Base-by-base conservation (phyloP, 768 basidiomycete genomes). In the Floccularia luteovirens region DNA sequence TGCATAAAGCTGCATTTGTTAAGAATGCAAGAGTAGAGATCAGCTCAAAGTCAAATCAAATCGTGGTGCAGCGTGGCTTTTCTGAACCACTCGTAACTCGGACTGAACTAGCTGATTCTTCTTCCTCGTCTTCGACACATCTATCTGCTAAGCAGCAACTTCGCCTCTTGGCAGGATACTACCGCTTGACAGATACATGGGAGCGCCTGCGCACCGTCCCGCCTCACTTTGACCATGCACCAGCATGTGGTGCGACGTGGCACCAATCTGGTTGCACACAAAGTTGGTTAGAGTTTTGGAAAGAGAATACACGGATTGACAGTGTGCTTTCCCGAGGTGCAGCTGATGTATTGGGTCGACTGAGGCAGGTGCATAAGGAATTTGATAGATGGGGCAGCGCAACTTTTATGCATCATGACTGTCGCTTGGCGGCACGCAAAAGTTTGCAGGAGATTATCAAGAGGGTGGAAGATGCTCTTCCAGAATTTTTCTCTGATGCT, bases 401-500 rank as follows among this genome's bases (percentile, higher is more conserved):
- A 43, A 77, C 79, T n/a, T 82, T 83, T 52, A 85, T 86, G 84
- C 80, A 85, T 49, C 78, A 75, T 42, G 84, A 85, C 42, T 87
- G 84, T 61, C 68, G 79, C 52, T 57, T 63, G 50, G 56, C 63
- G 16, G 84, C 82, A 17, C 71, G 71, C 54, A 69, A 69, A 48
- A 66, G 67, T 33, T 74, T 86, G 33, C 55, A 58, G 17, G 79
- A 78, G 31, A 59, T 69, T 39, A 64, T 82, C 28, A 79, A 67
- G 54, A 60, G 61, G 10, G 66, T 82, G 10, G 78, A 76, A 47
- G 75, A 81, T 17, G 67, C 64, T 1, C 53, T 86, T 30, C 70
- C 81, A 0, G 79, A 83, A 45, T 82, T 73, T 53, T 86, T 86
- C 51, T 62, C 62, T 4, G 67, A 68, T 42, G 53, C 34, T n/a